Evolutionary conservation across 2,329 filamentous ascomycete genomes (phyloP).

Genomic region (Metarhizium rileyi): DNA sequence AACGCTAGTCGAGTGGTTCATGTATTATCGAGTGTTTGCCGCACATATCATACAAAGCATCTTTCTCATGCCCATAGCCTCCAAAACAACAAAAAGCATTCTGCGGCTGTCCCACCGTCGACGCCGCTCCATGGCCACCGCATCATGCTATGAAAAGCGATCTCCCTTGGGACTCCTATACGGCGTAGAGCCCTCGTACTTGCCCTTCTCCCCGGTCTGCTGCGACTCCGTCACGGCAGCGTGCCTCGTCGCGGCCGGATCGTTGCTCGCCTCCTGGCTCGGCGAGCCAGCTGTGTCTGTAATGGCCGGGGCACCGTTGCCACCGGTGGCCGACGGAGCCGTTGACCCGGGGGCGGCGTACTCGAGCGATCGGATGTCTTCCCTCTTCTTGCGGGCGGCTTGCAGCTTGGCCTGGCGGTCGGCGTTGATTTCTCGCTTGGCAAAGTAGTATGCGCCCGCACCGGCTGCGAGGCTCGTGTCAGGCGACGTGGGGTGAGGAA

Average conservation of each 20-base stretch:
- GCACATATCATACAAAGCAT: background rate
- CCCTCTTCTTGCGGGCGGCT: constrained; percentile 55
- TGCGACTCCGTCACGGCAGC: constrained; percentile 62
- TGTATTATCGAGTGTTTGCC: background rate
- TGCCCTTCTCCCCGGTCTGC: constrained; percentile 66
- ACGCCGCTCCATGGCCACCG: background rate
- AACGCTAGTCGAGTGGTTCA: background rate
- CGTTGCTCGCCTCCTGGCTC: constrained; percentile 61
- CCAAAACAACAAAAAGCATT: background rate
- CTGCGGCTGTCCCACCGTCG: background rate
- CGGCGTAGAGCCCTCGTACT: constrained; percentile 73
- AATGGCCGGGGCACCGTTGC: constrained; percentile 40
- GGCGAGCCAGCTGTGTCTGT: constrained; percentile 52
- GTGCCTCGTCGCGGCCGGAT: constrained; percentile 81
- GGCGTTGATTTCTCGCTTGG: constrained; percentile 88
- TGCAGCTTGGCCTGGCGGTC: constrained; percentile 67
- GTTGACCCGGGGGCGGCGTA: constrained; percentile 29
- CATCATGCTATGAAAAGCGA: constrained; percentile 54
- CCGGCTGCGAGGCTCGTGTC: constrained; percentile 49
- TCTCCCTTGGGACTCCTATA: constrained; percentile 78
- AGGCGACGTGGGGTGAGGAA: constrained; percentile 1
- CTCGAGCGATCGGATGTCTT: constrained; percentile 45
- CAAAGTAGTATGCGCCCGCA: constrained; percentile 88
- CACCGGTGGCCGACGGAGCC: constrained; percentile 27
- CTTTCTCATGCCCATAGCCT: background rate